Base-by-base conservation (phyloP, 2,329 filamentous ascomycete genomes). In the Shiraia sp. region DNA sequence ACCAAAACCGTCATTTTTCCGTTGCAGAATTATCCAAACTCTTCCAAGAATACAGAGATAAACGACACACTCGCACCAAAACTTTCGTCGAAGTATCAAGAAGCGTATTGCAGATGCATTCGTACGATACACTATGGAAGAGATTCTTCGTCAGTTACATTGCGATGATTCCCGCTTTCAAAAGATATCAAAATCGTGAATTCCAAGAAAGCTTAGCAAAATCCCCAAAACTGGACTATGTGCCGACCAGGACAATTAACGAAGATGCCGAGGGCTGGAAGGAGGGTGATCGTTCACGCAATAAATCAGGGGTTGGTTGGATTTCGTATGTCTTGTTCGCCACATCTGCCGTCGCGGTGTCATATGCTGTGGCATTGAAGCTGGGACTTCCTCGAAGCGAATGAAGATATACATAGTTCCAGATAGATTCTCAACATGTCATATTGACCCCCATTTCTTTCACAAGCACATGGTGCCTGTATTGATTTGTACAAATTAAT, bases 211-310 rank as follows among this genome's bases (percentile, higher is more conserved):
- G 28, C 3, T 32, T 48, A n/a, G 37, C 36, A 4, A 32, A 35
- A 24, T 38, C 39, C 3, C 46, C 53, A 1, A 53, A 57, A 36
- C 14, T 57, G 33, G 38, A 44, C 4, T 53, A 54, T 33, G 49
- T 29, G 26, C 39, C 44, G 12, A 42, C 46, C 8, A 35, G 36
- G 14, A 51, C 42, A 6, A 55, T 57, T 31, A 45, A 54, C 15
- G 49, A 53, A 29, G 32, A 41, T 24, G 36, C 40, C 1, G 40
- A 43, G 14, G 47, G 49, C 0, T 53, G 48, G 42, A 32, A 45
- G 25, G 17, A 43, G 30, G 34, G 27, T 6, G 16, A 45, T 8
- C 14, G 40, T 13, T 15, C 39, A 4, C 24, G 37, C 1, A 30
- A 25, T 3, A 16, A 10, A 7, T 35, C 14, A 8, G 27, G 16